Conservation (phyloP, 352 stramenopile genomes). For the Phytophthora pseudosyringae region DNA sequence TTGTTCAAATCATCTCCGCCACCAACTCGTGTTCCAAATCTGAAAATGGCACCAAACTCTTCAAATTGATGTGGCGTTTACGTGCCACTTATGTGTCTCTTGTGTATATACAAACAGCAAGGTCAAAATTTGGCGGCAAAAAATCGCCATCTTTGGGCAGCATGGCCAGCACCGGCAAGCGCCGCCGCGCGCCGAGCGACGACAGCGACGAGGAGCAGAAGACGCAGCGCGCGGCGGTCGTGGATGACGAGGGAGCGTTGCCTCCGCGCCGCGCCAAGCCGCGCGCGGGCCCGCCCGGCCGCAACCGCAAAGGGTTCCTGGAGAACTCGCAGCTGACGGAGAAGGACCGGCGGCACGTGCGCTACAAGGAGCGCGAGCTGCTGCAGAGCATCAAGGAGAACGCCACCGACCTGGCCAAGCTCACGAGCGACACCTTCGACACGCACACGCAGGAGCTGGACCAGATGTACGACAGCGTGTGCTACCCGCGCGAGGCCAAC, state of each 20-base stretch:
- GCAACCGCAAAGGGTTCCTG: slow-evolving; percentile 54
- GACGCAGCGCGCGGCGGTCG: slow-evolving; percentile 13
- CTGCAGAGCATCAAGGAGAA: slow-evolving; percentile 79
- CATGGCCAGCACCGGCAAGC: slow-evolving; percentile 27
- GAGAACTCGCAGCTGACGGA: slow-evolving; percentile 73
- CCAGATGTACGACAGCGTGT: slow-evolving; percentile 80
- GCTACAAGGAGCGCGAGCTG: slow-evolving; percentile 80
- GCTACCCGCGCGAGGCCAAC: slow-evolving; percentile 84
- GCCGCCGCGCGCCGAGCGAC: slow-evolving; percentile 9
- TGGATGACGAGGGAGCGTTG: slow-evolving; percentile 8
- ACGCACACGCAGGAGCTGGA: slow-evolving; percentile 69
- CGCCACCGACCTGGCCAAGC: slow-evolving; percentile 65
- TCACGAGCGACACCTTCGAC: slow-evolving; percentile 66
- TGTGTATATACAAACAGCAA: not conserved
- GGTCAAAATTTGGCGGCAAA: slow-evolving; percentile 17
- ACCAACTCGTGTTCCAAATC: not conserved
- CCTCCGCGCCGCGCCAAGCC: not conserved
- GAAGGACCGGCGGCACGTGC: slow-evolving; percentile 73
- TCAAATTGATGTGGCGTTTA: too few relatives aligned
- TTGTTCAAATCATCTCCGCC: slow-evolving; percentile 39
- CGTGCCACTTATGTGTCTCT: not conserved
- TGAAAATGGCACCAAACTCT: not conserved
- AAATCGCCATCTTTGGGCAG: not conserved
- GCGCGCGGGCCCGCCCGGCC: slow-evolving; percentile 14
- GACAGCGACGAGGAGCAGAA: slow-evolving; percentile 32